phyloP scores from a whole-genome alignment of 202 grass and related monocot genomes.

The Sporobolus alterniflorus region DNA sequence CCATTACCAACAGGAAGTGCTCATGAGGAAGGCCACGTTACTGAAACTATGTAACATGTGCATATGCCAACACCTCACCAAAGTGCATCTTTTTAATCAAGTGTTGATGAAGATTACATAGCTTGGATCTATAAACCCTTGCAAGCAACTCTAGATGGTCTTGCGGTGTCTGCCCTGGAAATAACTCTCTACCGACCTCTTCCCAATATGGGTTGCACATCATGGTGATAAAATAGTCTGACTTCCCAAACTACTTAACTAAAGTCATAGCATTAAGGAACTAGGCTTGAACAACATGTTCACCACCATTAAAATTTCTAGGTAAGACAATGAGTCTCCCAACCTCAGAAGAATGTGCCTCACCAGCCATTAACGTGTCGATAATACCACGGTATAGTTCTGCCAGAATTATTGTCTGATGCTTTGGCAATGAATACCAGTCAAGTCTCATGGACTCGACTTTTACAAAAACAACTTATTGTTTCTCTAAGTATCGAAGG shows the following conservation, averaged over 20 bases:
- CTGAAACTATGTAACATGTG: neutral
- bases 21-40: neutral
- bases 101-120: neutral
- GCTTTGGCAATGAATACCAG: too few relatives aligned
- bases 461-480: too few relatives aligned
- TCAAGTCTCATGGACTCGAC: too few relatives aligned
- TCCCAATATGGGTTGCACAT: neutral
- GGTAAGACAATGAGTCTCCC: neutral
- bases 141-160: neutral
- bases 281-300: neutral
- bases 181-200: neutral
- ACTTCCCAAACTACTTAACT: neutral
- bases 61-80: neutral
- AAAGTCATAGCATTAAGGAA: constrained; percentile 10
- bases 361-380: too few relatives aligned
- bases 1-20: neutral
- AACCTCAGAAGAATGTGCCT: neutral
- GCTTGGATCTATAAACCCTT: neutral
- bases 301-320: neutral
- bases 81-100: neutral
- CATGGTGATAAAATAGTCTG: neutral
- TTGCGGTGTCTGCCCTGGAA: neutral
- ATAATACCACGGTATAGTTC: too few relatives aligned
- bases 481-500: too few relatives aligned
- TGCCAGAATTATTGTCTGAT: too few relatives aligned